Conservation (phyloP, 768 basidiomycete genomes). For the Boletus rubescentipes region DNA sequence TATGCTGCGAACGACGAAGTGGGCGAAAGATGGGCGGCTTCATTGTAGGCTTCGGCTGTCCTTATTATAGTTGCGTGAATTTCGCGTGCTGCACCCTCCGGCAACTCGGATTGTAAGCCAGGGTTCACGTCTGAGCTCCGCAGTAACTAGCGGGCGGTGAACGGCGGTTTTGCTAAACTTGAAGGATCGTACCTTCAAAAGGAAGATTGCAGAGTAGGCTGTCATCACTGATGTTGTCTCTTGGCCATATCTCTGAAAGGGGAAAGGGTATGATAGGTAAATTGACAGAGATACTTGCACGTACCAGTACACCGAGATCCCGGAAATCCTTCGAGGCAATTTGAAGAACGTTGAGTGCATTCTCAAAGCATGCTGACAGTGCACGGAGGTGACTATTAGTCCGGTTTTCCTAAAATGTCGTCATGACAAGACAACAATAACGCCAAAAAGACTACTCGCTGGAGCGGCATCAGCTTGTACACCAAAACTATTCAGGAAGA, state of each 20-base stretch:
- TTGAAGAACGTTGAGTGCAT: slow-evolving; percentile 66
- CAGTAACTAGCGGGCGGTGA: slow-evolving; percentile 50
- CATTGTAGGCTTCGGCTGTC: slow-evolving; percentile 77
- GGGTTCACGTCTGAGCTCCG: slow-evolving; percentile 58
- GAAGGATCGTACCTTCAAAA: slow-evolving; percentile 58
- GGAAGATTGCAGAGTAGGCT: slow-evolving; percentile 79
- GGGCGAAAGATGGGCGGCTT: slow-evolving; percentile 60
- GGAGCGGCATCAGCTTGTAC: slow-evolving; percentile 62
- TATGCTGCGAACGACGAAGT: slow-evolving; percentile 68
- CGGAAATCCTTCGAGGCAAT: slow-evolving; percentile 77
- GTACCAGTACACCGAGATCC: slow-evolving; percentile 68
- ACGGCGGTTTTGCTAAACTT: background rate
- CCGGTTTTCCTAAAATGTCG: slow-evolving; percentile 47
- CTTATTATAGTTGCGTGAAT: slow-evolving; percentile 64
- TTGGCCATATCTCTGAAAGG: slow-evolving; percentile 72
- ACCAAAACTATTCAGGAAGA: slow-evolving; percentile 85
- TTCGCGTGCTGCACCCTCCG: slow-evolving; percentile 59
- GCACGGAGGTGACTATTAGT: slow-evolving; percentile 65
- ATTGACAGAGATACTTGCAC: slow-evolving; percentile 38
- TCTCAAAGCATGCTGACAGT: slow-evolving; percentile 67
- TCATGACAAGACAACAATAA: background rate
- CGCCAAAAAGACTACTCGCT: slow-evolving; percentile 38
- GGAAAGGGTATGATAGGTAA: background rate
- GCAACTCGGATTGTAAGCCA: slow-evolving; percentile 59
- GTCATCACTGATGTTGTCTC: slow-evolving; percentile 86